These are phyloP conservation scores for Podospora fimiseda DNA, from an alignment of 495 filamentous ascomycete genomes.

Conservation along the genomic window DNA sequence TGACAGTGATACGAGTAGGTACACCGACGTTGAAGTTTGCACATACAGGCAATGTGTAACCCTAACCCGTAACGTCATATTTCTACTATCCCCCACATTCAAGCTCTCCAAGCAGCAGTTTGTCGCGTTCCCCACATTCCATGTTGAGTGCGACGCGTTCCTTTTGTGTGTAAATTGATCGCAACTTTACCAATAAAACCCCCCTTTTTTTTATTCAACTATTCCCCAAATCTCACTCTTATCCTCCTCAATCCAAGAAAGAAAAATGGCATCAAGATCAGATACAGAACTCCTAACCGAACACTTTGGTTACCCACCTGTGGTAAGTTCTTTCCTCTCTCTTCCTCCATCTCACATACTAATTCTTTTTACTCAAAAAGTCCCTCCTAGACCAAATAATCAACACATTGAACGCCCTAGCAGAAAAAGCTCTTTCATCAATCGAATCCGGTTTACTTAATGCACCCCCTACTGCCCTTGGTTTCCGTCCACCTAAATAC, in stretches of 20 bases:
- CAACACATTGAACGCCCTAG: constrained; percentile 86
- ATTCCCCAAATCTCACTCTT: too few species aligned
- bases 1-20: too few species aligned
- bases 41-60: neutral
- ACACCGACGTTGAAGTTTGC: too few species aligned
- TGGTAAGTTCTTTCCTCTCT: constrained; percentile 50
- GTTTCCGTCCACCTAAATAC: constrained; percentile 52
- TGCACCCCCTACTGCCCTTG: constrained; percentile 64
- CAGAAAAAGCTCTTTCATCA: constrained; percentile 75
- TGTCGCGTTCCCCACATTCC: neutral
- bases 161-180: neutral
- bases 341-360: neutral
- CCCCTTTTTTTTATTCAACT: neutral
- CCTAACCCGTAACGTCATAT: constrained; percentile 9
- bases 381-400: constrained; percentile 95
- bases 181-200: neutral
- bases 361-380: constrained; percentile 35
- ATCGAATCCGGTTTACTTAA: constrained; percentile 73
- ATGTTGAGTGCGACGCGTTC: neutral
- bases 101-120: constrained; percentile 8
- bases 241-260: constrained; percentile 1
- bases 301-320: constrained; percentile 89
- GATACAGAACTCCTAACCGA: constrained; percentile 82
- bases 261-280: constrained; percentile 43
- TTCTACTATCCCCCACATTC: neutral